These are phyloP conservation scores for Suillus variegatus DNA, from an alignment of 768 basidiomycete genomes.

Conservation along the genomic window DNA sequence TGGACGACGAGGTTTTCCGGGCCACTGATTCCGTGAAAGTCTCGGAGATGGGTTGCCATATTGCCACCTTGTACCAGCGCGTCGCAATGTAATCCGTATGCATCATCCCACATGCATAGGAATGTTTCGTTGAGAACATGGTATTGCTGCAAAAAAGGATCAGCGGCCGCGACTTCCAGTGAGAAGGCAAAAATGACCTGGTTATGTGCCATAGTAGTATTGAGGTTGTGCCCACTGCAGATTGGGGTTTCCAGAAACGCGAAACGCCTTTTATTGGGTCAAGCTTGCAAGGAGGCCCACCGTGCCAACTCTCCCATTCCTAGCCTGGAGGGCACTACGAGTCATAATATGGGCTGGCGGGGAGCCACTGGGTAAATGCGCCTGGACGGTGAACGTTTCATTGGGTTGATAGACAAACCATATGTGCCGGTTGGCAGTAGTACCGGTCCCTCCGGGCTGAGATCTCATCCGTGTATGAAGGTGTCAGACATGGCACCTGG, in stretches of 20 bases:
- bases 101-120: neutral
- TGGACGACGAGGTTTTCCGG: constrained; percentile 10
- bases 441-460: neutral
- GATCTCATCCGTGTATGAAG: neutral
- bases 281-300: neutral
- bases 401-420: neutral
- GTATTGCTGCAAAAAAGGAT: neutral
- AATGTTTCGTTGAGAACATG: neutral
- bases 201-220: neutral
- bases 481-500: neutral
- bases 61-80: neutral
- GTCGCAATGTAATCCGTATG: neutral
- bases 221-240: neutral
- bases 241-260: neutral
- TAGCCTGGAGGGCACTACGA: neutral
- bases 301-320: neutral
- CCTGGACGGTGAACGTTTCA: neutral
- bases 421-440: too few relatives aligned
- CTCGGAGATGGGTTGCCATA: constrained; percentile 24
- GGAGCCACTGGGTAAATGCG: neutral
- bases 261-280: neutral
- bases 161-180: neutral
- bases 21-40: constrained; percentile 19
- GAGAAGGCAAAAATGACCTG: neutral
- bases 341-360: neutral